These are phyloP conservation scores for Irpex rosettiformis DNA, from an alignment of 1,284 basidiomycete genomes.

Conservation along the genomic window DNA sequence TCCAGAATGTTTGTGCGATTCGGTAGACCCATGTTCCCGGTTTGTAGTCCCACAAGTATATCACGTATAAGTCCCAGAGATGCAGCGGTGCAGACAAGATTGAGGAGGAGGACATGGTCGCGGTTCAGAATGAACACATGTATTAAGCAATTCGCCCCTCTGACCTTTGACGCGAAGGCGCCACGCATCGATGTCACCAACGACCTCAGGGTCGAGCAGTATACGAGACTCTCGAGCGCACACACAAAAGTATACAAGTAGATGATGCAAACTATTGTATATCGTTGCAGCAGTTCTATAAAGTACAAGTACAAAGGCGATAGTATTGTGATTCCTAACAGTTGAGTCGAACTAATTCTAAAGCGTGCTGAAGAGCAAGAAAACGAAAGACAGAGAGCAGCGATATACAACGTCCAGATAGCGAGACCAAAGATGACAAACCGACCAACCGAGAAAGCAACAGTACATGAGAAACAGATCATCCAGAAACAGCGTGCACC, in stretches of 20 bases:
- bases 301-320: slow-evolving; percentile 14
- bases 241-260: too few relatives aligned
- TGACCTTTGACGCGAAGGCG: too few relatives aligned
- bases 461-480: slow-evolving; percentile 12
- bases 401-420: slow-evolving; percentile 12
- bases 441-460: slow-evolving; percentile 10
- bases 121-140: neutral
- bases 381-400: slow-evolving; percentile 12
- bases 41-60: slow-evolving; percentile 59
- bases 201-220: too few relatives aligned
- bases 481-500: slow-evolving; percentile 6
- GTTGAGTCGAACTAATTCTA: slow-evolving; percentile 7
- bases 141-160: too few relatives aligned
- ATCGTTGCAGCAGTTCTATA: neutral
- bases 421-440: slow-evolving; percentile 4
- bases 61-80: slow-evolving; percentile 57
- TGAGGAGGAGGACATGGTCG: slow-evolving; percentile 18
- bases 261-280: neutral
- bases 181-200: too few relatives aligned
- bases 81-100: slow-evolving; percentile 29
- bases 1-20: slow-evolving; percentile 59
- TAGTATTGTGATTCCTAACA: slow-evolving; percentile 3
- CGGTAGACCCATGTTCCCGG: slow-evolving; percentile 64
- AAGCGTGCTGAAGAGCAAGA: neutral
- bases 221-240: too few relatives aligned